Percentiles rank a stretch among this genome's conserved stretches.
Conservation (phyloP, 257 asterid genomes). For the Salvia miltiorrhiza region DNA sequence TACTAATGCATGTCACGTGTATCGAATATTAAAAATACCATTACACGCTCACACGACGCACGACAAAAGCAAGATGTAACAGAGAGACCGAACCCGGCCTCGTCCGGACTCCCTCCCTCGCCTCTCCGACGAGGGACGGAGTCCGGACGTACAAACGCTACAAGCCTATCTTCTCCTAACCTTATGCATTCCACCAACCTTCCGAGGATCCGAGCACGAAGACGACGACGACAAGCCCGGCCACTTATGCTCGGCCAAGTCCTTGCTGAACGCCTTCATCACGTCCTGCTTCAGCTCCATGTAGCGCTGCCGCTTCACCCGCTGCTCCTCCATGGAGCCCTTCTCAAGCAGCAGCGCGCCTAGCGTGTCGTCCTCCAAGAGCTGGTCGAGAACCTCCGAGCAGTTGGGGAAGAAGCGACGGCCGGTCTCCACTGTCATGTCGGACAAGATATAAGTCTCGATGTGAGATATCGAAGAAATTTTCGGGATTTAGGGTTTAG, state of each 20-base stretch:
- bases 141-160: no score
- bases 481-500: no score
- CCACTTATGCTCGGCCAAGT: conserved; percentile 53
- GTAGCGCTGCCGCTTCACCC: conserved; percentile 54
- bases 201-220: conserved; percentile 50
- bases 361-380: conserved; percentile 62
- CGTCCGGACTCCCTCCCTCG: no score
- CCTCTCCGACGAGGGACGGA: no score
- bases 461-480: neutral
- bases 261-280: conserved; percentile 71
- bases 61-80: no score
- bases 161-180: conserved; percentile 39
- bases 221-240: conserved; percentile 41
- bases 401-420: conserved; percentile 78
- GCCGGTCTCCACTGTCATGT: conserved; percentile 64
- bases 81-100: no score
- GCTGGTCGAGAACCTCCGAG: conserved; percentile 69
- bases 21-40: neutral
- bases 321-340: conserved; percentile 68
- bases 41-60: neutral
- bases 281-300: conserved; percentile 76
- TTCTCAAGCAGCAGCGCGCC: conserved; percentile 57
- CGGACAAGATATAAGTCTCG: neutral
- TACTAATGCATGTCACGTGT: neutral
- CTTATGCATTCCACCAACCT: conserved; percentile 33